Conservation (phyloP, 2,329 filamentous ascomycete genomes). For the Apiospora arundinis region DNA sequence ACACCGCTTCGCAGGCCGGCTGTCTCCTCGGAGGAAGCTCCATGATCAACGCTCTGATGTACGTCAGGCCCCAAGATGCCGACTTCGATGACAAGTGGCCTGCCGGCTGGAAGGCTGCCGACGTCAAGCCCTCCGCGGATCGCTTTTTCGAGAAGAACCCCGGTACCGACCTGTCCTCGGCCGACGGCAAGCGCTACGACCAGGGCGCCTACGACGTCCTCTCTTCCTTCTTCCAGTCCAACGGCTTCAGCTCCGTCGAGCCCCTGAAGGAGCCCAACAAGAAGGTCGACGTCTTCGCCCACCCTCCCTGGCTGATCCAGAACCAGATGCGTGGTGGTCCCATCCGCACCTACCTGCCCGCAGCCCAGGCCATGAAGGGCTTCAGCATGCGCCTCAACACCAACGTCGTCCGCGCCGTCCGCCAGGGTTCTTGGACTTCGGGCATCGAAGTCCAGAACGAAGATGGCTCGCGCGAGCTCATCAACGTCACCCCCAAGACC, state of each 20-base stretch:
- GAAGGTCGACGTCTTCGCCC: conserved; percentile 38
- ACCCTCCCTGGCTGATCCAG: conserved; percentile 59
- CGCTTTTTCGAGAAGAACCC: conserved; percentile 38
- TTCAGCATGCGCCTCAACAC: conserved; percentile 32
- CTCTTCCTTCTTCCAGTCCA: conserved; percentile 28
- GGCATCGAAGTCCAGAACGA: conserved; percentile 58
- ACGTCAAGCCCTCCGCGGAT: conserved; percentile 35
- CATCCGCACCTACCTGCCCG: conserved; percentile 29
- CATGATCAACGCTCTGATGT: conserved; percentile 43
- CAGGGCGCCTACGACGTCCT: conserved; percentile 28
- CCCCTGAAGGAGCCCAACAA: conserved; percentile 28
- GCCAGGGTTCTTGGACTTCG: conserved; percentile 52
- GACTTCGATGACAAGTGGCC: conserved; percentile 42
- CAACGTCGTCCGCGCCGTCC: conserved; percentile 32
- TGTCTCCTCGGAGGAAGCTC: conserved; percentile 47
- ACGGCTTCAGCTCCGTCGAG: conserved; percentile 27
- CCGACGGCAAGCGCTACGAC: conserved; percentile 34
- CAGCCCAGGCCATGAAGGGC: conserved; percentile 27
- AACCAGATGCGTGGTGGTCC: conserved; percentile 29
- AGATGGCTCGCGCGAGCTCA: conserved; percentile 55
- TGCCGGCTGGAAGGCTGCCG: conserved; percentile 37
- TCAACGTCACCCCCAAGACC: conserved; percentile 55
- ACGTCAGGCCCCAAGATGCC: conserved; percentile 39
- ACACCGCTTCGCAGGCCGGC: conserved; percentile 43
- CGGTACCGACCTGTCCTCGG: conserved; percentile 35